Conservation (phyloP, 2,329 filamentous ascomycete species). For the Ambrosiella beaveri region DNA sequence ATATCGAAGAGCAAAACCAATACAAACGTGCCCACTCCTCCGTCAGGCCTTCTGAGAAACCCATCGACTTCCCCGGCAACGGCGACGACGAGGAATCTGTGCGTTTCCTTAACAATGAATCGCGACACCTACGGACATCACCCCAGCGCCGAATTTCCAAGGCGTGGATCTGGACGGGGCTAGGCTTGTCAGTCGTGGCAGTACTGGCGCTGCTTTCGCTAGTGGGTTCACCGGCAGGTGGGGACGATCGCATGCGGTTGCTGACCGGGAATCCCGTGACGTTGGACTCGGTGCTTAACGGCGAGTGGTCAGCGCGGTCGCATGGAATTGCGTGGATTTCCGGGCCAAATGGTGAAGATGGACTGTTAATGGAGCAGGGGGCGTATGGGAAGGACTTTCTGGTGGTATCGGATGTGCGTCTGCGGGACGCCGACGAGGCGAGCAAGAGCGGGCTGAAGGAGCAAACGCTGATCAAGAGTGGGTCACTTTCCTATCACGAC, state of each 20-base stretch:
- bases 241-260: constrained; percentile 29
- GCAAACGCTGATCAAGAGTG: constrained; percentile 57
- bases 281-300: constrained; percentile 50
- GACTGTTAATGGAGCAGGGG: constrained; percentile 60
- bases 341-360: constrained; percentile 62
- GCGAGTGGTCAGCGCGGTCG: constrained; percentile 44
- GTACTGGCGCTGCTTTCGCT: constrained; percentile 46
- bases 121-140: background rate
- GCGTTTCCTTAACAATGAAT: constrained; percentile 26
- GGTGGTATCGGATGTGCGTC: constrained; percentile 70
- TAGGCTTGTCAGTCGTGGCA: constrained; percentile 43
- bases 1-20: constrained; percentile 39
- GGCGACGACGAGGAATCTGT: constrained; percentile 30
- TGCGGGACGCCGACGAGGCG: constrained; percentile 18
- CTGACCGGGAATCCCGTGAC: constrained; percentile 48
- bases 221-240: constrained; percentile 47
- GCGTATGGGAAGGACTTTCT: constrained; percentile 53
- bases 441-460: constrained; percentile 19
- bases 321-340: constrained; percentile 63
- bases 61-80: constrained; percentile 1
- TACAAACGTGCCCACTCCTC: constrained; percentile 2
- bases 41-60: constrained; percentile 1
- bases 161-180: constrained; percentile 39
- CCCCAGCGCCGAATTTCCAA: constrained; percentile 49
- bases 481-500: constrained; percentile 42